phyloP scores from a whole-genome alignment of 257 asterid genomes.

The Striga asiatica region DNA sequence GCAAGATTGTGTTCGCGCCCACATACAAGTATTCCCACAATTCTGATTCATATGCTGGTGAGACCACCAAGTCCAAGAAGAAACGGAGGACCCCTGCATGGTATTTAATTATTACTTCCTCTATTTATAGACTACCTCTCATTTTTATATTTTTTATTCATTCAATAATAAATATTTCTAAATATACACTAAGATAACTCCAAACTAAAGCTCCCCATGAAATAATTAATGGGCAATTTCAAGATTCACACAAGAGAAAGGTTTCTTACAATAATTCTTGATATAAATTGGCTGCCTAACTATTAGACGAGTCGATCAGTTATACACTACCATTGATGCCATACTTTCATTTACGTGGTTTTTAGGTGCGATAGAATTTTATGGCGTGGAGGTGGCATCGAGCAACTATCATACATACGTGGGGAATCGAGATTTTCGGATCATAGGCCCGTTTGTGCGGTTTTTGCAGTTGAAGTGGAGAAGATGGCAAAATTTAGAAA shows the following conservation, averaged over 20 bases:
- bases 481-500: slow-evolving; percentile 34
- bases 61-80: slow-evolving; percentile 61
- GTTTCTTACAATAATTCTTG: no score
- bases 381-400: slow-evolving; percentile 67
- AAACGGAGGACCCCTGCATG: slow-evolving; percentile 94
- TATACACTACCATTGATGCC: no score
- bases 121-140: no score
- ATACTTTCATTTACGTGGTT: not conserved
- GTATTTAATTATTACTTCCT: slow-evolving; percentile 15
- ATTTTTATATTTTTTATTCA: no score
- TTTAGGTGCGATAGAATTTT: slow-evolving; percentile 84
- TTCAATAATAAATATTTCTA: no score
- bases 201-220: no score
- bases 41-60: slow-evolving; percentile 77
- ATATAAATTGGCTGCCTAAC: no score
- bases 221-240: no score
- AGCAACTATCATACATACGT: slow-evolving; percentile 54
- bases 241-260: no score
- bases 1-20: slow-evolving; percentile 75
- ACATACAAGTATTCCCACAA: slow-evolving; percentile 80
- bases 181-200: no score
- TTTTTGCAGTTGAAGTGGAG: slow-evolving; percentile 57
- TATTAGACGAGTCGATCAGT: no score
- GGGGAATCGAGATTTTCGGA: slow-evolving; percentile 88
- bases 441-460: slow-evolving; percentile 76